phyloP scores from a whole-genome alignment of 1,284 basidiomycete genomes.

The Taiwanofungus camphoratus region DNA sequence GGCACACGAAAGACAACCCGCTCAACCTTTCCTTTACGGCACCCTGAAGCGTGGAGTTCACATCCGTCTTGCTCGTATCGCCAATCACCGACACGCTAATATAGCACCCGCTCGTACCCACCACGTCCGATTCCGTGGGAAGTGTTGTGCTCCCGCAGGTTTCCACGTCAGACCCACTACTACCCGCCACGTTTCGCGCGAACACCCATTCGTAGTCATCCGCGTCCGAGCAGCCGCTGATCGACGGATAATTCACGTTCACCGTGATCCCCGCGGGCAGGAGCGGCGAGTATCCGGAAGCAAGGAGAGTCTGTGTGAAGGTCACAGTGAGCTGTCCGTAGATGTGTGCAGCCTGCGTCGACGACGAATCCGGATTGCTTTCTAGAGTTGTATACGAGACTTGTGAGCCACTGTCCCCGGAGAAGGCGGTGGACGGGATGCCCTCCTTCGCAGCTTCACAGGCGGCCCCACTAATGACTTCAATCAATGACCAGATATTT shows the following conservation, averaged over 20 bases:
- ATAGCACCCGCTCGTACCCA: conserved; percentile 34
- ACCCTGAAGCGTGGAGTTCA: conserved; percentile 35
- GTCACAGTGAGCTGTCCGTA: conserved; percentile 39
- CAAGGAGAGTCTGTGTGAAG: conserved; percentile 35
- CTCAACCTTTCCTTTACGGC: conserved; percentile 32
- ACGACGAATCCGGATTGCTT: conserved; percentile 26
- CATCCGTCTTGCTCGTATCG: conserved; percentile 41
- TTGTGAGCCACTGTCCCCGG: conserved; percentile 34
- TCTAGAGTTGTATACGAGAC: conserved; percentile 44
- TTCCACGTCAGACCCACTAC: conserved; percentile 32
- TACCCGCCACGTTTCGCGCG: conserved; percentile 33
- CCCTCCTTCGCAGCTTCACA: conserved; percentile 40
- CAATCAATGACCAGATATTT: neutral
- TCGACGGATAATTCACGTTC: conserved; percentile 48
- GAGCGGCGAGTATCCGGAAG: conserved; percentile 22
- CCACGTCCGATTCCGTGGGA: conserved; percentile 36
- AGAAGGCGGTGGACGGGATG: conserved; percentile 47
- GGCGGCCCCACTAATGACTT: conserved; percentile 39
- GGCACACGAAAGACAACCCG: conserved; percentile 8
- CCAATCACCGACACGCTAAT: conserved; percentile 43
- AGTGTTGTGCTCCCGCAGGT: conserved; percentile 39
- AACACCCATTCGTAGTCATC: conserved; percentile 40
- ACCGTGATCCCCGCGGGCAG: conserved; percentile 38
- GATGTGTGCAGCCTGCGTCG: conserved; percentile 33
- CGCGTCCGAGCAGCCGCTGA: conserved; percentile 32